Conservation (phyloP, 306 rosid species). For the Elaeagnus macrophylla region DNA sequence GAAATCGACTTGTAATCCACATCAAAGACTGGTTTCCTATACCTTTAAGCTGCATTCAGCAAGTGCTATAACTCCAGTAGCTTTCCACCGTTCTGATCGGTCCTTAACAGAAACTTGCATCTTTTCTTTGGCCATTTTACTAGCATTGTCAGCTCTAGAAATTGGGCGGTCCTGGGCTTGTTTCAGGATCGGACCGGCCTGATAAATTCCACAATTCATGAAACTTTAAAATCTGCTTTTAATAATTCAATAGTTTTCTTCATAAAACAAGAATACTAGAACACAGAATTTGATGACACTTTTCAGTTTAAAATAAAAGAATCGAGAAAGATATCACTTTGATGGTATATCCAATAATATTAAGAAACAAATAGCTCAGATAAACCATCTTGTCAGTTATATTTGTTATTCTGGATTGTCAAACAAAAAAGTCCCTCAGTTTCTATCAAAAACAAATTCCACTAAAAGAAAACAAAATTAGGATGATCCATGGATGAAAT, state of each 20-base stretch:
- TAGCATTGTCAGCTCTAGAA: slow-evolving; percentile 22
- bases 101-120: slow-evolving; percentile 25
- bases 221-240: slow-evolving; percentile 5
- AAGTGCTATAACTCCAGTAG: slow-evolving; percentile 66
- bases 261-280: no score
- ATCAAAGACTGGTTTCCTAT: not conserved
- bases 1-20: not conserved
- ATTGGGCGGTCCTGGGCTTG: slow-evolving; percentile 46
- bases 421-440: not conserved
- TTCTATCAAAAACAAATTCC: not conserved
- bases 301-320: no score
- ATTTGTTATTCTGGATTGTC: not conserved
- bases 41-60: slow-evolving; percentile 84
- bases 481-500: no score
- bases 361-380: not conserved
- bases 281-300: no score
- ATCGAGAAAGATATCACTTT: no score
- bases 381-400: not conserved
- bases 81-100: slow-evolving; percentile 57
- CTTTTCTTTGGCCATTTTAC: slow-evolving; percentile 24
- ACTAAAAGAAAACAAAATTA: not conserved
- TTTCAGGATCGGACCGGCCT: slow-evolving; percentile 66
- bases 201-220: slow-evolving; percentile 5
- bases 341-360: not conserved
- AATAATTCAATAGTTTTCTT: not conserved